Conservation (phyloP, 1,139 yeast genomes). For the Magnusiomyces suaveolens region DNA sequence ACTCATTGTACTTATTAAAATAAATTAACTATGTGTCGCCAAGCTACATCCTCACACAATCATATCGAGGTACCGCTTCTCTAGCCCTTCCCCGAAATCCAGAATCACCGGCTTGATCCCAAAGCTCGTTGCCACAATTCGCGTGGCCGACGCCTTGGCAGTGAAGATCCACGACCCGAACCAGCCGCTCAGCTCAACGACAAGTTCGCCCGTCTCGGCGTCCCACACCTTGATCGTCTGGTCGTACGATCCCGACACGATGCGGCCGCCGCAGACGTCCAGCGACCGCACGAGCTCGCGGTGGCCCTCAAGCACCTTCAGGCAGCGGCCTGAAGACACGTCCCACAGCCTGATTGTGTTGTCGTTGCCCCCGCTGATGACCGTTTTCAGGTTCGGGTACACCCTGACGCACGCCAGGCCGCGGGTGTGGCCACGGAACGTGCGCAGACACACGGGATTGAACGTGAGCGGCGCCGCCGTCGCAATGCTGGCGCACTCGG, state of each 20-base stretch:
- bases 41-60: conserved; percentile 14
- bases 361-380: conserved; percentile 34
- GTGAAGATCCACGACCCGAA: conserved; percentile 33
- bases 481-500: too few relatives aligned
- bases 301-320: conserved; percentile 28
- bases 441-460: conserved; percentile 18
- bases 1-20: too few relatives aligned
- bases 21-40: too few relatives aligned
- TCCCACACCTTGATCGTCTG: conserved; percentile 34
- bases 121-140: conserved; percentile 30
- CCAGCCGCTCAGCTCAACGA: conserved; percentile 25
- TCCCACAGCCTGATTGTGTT: conserved; percentile 31
- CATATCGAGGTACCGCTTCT: conserved; percentile 20
- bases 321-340: conserved; percentile 23
- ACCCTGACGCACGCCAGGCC: conserved; percentile 33
- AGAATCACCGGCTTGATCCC: conserved; percentile 29
- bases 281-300: conserved; percentile 28
- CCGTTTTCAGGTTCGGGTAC: conserved; percentile 19
- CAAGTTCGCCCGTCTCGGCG: conserved; percentile 23
- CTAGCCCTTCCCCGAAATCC: conserved; percentile 28
- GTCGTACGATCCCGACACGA: conserved; percentile 34
- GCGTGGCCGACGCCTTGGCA: conserved; percentile 27
- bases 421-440: conserved; percentile 29
- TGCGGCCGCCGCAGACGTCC: conserved; percentile 22
- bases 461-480: not conserved